A percentile compares a stretch with the other conserved stretches of the same genome.
Conservation (phyloP, 2,329 filamentous ascomycete species). For the Chaetomiaceae sp. region DNA sequence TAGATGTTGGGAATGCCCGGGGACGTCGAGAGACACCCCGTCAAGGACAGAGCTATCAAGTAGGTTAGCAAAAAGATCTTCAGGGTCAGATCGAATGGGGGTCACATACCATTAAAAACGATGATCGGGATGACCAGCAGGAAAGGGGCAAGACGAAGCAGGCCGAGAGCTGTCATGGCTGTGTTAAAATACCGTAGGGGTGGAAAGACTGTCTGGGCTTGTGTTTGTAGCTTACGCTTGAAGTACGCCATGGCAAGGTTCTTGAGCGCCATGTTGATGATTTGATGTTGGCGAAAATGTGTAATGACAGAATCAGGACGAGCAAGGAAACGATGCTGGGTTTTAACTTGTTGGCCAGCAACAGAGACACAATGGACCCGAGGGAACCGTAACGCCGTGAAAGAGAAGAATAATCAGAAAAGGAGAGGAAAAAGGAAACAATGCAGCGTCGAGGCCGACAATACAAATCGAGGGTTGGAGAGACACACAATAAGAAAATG, state of each 20-base stretch:
- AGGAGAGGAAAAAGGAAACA: neutral
- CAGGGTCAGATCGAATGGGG: neutral
- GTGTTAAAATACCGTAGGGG: neutral
- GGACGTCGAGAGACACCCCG: conserved; percentile 26
- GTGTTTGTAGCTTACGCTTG: conserved; percentile 13
- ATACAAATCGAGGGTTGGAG: neutral
- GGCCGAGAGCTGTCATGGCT: neutral
- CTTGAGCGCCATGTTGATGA: conserved; percentile 15
- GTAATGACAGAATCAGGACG: neutral
- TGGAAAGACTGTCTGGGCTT: neutral
- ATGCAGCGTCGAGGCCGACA: neutral
- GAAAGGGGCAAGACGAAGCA: conserved; percentile 13
- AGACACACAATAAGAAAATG: neutral
- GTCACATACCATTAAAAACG: conserved; percentile 18
- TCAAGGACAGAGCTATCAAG: conserved; percentile 20
- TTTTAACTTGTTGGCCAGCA: conserved; percentile 17
- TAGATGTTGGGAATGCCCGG: conserved; percentile 26
- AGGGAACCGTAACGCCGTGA: conserved; percentile 8
- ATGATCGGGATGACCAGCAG: conserved; percentile 23
- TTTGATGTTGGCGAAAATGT: no score
- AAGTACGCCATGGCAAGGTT: conserved; percentile 17
- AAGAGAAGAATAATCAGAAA: neutral
- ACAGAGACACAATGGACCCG: conserved; percentile 13
- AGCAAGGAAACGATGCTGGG: neutral
- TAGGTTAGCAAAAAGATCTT: conserved; percentile 2